A percentile compares a stretch with the other conserved stretches of the same genome.
Conservation (phyloP, 2,329 filamentous ascomycete species). For the Ophiostoma himal-ulmi region DNA sequence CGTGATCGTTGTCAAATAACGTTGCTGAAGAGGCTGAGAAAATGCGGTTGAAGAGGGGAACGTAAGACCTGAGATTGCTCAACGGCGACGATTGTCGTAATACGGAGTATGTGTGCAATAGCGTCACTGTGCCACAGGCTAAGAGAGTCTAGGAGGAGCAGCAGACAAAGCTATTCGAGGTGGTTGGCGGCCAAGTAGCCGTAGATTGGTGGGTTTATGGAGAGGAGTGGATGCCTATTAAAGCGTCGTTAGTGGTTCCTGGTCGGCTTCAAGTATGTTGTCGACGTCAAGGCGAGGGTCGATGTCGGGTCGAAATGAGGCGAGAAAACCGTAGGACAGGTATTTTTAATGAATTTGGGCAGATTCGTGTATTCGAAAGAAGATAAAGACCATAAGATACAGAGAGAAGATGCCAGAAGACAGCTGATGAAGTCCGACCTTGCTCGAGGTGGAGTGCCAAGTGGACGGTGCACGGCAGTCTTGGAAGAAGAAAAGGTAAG, state of each 20-base stretch:
- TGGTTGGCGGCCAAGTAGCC: neutral
- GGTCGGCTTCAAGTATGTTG: neutral
- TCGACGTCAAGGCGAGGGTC: neutral
- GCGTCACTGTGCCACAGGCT: neutral
- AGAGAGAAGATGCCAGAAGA: too few species aligned
- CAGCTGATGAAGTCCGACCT: neutral
- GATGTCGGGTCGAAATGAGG: neutral
- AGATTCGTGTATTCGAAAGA: neutral
- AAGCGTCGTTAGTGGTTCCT: neutral
- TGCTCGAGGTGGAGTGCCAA: neutral
- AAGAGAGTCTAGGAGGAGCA: neutral
- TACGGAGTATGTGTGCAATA: neutral
- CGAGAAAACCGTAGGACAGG: neutral
- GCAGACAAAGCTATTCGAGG: neutral
- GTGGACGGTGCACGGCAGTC: neutral
- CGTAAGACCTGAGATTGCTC: neutral
- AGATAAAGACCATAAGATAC: neutral
- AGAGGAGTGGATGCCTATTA: conserved; percentile 18
- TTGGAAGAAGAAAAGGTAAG: neutral
- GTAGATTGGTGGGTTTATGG: conserved; percentile 14
- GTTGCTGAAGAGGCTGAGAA: conserved; percentile 4
- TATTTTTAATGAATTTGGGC: neutral
- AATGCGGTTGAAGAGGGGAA: conserved; percentile 15
- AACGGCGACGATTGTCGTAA: conserved; percentile 6
- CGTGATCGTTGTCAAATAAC: neutral